Base-by-base conservation (phyloP, 2,329 filamentous ascomycete genomes). In the Nannizziopsis barbatae region DNA sequence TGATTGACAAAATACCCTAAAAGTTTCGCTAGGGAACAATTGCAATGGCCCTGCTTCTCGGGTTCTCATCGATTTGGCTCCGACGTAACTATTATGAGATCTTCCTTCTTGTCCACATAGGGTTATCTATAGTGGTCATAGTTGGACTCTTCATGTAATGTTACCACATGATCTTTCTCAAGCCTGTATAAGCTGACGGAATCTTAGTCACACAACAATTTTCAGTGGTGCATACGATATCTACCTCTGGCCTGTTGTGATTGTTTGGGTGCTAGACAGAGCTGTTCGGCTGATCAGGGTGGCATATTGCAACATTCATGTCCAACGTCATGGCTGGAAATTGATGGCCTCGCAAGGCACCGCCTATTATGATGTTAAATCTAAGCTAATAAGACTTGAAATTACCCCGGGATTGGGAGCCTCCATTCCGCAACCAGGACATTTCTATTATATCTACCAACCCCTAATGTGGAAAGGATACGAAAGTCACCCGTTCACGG, bases 401-500 rank as follows among this genome's bases (percentile, higher is more conserved):
- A 57, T 72, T 2, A 60, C 62, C 4, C 62, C 62, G 6, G 59
- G 53, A 10, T 59, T 64, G 4, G 56, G 50, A 20, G 52, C 58
- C 5, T 47, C 66, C 17, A 55, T 54, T 9, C 62, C 68, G 1
- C 56, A 57, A 12, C 65, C 71, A 11, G 72, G 72, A 4, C 64
- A 67, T 8, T 70, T 72, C 55, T 75, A 73, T 51, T 74, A 69
- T 55, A 57, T 75, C 6, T 73, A 74, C 49, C 62, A 65, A 39
- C 62, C 67, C 0, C 49, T 64, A 2, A 61, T 58, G 18, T 61
- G 67, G 42, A 57, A 60, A 15, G 62, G 67, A 0, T 74, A 68
- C 56, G 68, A 75, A 47, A 74, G 67, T 49, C 73, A 75, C 51
- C 72, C 72, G 1, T 74, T 75, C 55, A 69, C 65, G 0, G 51